phyloP scores from a whole-genome alignment of 306 rosid species.

The Betula pendula region DNA sequence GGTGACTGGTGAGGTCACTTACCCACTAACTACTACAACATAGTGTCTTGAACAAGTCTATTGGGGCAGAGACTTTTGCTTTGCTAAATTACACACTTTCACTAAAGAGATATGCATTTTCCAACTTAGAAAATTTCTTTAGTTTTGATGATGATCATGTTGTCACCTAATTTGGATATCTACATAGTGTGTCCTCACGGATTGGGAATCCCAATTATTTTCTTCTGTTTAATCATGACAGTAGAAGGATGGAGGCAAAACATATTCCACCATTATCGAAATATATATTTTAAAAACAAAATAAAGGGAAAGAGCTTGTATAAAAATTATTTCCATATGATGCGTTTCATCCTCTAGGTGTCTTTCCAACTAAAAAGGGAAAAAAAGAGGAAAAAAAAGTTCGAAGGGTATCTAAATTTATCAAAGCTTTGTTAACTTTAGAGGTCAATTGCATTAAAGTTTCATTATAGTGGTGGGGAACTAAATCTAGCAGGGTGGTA shows the following conservation, averaged over 20 bases:
- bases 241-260: conserved; percentile 17
- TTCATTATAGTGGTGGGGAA: conserved; percentile 29
- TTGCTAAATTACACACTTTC: conserved; percentile 24
- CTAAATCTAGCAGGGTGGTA: conserved; percentile 26
- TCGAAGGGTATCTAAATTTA: conserved; percentile 9
- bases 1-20: conserved; percentile 51
- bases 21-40: conserved; percentile 30
- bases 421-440: conserved; percentile 37
- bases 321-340: conserved; percentile 29
- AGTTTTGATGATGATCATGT: conserved; percentile 43
- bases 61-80: conserved; percentile 24
- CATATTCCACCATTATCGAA: conserved; percentile 30
- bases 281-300: conserved; percentile 2
- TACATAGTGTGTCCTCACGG: conserved; percentile 29
- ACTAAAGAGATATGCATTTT: neutral
- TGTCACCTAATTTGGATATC: conserved; percentile 51
- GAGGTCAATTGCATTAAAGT: conserved; percentile 32
- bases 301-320: conserved; percentile 11
- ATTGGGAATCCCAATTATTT: conserved; percentile 18
- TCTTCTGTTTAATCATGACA: conserved; percentile 41
- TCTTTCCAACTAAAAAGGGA: conserved; percentile 30
- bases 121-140: conserved; percentile 20
- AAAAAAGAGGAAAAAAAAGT: neutral
- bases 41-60: conserved; percentile 30
- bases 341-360: conserved; percentile 27